Base-by-base conservation (phyloP, 139 green algal genomes). In the Picochlorum costavermella region DNA sequence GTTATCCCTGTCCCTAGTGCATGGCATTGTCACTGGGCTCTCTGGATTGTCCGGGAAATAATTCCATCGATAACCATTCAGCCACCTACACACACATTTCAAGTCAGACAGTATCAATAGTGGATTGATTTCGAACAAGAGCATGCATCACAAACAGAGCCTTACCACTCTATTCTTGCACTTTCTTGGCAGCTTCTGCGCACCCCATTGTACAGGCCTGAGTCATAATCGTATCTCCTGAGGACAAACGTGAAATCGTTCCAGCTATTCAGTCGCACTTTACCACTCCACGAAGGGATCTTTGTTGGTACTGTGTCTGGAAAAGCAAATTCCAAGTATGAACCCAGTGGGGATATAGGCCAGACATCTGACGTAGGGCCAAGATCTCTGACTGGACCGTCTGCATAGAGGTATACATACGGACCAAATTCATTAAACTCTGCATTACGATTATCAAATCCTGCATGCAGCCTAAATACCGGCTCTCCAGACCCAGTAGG, bases 391-490 rank as follows among this genome's bases (percentile, higher is more conserved):
- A 64, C 23, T n/a, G 58, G 58, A 28, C 40, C 40, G 13, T 29
- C 40, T 29, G 20, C 20, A 50, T 53, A 53, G 5, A 56, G 23
- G 40, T 49, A 50, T 58, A 50, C 23, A 29, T 17, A 29, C 16
- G 20, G 25, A 51, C 25, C 58, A 56, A 29, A 50, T n/a, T 29
- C 5, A 8, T 4, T 51, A 8, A 50, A 31, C 14, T 28, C 9
- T 6, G 6, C 58, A 28, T 64, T 11, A 2, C 58, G 58, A 28
- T 64, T 64, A 28, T 64, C 58, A 64, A 64, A 64, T 17, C 58
- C 58, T 12, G 25, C 23, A n/a, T 31, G 58, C 6, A 50, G 8
- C 20, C 20, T 51, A 56, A 64, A 64, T 30, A 20, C 17, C 9
- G 58, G 20, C 29, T 50, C 25, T 17, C n/a, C 16, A 17, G 58